Evolutionary conservation across 495 filamentous ascomycete genomes (phyloP).

Genomic region (Darksidea phi): DNA sequence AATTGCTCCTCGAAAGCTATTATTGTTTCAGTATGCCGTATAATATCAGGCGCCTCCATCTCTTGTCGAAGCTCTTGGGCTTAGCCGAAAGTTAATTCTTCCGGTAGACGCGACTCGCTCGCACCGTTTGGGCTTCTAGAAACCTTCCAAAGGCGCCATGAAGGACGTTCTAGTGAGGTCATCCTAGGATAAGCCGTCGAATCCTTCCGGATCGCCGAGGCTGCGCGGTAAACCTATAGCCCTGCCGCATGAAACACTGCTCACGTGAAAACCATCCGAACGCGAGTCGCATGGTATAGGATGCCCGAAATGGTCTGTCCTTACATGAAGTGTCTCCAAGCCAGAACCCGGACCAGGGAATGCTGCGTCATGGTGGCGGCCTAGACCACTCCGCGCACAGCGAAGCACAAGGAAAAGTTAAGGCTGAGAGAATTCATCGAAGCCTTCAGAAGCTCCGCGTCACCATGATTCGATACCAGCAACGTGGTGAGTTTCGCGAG

Average conservation of each 20-base stretch:
- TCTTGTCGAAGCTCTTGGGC: too few relatives aligned
- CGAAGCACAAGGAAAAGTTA: neutral
- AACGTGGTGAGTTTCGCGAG: constrained; percentile 25
- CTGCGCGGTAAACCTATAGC: constrained; percentile 2
- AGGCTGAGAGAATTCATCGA: neutral
- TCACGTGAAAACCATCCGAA: constrained; percentile 10
- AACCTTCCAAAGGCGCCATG: too few relatives aligned
- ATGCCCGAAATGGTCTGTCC: neutral
- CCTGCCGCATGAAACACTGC: too few relatives aligned
- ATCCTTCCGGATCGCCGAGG: constrained; percentile 9
- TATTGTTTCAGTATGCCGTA: too few relatives aligned
- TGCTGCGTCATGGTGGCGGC: neutral
- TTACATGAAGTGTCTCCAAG: constrained; percentile 6
- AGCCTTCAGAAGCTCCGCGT: too few relatives aligned
- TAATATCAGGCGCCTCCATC: too few relatives aligned
- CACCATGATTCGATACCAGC: constrained; percentile 8
- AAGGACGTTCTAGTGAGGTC: too few relatives aligned
- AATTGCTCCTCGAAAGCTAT: too few relatives aligned
- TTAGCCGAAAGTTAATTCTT: too few relatives aligned
- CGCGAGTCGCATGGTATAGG: neutral
- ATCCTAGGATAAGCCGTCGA: neutral
- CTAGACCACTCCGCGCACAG: too few relatives aligned
- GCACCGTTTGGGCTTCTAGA: too few relatives aligned
- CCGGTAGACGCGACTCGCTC: too few relatives aligned
- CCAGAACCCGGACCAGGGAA: neutral